Conservation (phyloP, 179 eudicot species). For the Dionaea muscipula region DNA sequence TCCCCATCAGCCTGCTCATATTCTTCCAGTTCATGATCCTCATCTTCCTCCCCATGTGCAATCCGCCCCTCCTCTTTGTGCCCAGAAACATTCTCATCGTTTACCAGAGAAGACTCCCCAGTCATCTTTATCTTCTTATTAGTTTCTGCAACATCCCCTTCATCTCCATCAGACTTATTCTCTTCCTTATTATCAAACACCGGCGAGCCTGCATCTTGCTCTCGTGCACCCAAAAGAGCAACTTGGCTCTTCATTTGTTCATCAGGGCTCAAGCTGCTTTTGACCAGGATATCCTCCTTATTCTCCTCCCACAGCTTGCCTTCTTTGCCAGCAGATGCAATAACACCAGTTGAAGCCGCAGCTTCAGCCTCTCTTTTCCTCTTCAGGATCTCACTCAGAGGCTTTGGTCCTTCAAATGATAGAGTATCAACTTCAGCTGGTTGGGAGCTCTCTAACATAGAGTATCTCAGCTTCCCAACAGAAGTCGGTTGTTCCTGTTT, state of each 20-base stretch:
- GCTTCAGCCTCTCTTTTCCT: slow-evolving; percentile 43
- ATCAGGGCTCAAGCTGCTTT: slow-evolving; percentile 8
- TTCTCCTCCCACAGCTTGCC: slow-evolving; percentile 11
- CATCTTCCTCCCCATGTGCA: slow-evolving; percentile 28
- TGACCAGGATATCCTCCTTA: slow-evolving; percentile 8
- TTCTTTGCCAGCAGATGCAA: slow-evolving; percentile 13
- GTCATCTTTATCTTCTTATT: slow-evolving; percentile 18
- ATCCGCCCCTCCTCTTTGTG: slow-evolving; percentile 28
- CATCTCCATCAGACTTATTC: slow-evolving; percentile 17
- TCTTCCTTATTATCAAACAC: slow-evolving; percentile 12
- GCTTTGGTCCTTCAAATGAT: slow-evolving; percentile 85
- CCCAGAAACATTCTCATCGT: slow-evolving; percentile 17
- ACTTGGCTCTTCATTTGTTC: slow-evolving; percentile 6
- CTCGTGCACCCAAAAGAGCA: slow-evolving; percentile 7
- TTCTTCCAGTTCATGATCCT: slow-evolving; percentile 31
- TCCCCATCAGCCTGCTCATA: slow-evolving; percentile 42
- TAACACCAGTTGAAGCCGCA: slow-evolving; percentile 7
- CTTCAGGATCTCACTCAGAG: slow-evolving; percentile 82
- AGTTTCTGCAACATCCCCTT: slow-evolving; percentile 19
- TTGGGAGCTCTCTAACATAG: slow-evolving; percentile 24
- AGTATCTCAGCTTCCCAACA: slow-evolving; percentile 44
- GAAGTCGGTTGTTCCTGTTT: slow-evolving; percentile 26
- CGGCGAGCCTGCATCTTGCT: slow-evolving; percentile 10
- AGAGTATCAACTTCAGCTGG: slow-evolving; percentile 28
- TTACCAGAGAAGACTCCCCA: slow-evolving; percentile 16